Conservation (phyloP, 805 yeast species). For the Candida maris region DNA sequence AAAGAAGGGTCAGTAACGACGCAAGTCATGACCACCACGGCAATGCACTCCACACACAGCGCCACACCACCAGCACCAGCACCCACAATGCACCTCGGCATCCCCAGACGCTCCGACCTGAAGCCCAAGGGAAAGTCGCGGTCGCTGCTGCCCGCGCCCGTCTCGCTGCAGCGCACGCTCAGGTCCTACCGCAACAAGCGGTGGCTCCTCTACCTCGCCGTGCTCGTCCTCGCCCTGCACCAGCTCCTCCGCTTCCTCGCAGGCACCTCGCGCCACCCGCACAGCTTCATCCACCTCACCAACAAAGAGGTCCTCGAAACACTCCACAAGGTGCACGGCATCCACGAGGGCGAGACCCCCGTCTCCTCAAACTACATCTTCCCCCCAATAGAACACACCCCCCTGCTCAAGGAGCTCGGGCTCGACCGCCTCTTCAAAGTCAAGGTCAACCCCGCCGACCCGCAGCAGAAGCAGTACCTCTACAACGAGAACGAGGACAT, state of each 20-base stretch:
- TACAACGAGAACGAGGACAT: constrained; percentile 44
- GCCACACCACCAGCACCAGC: constrained; percentile 1
- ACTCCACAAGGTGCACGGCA: constrained; percentile 37
- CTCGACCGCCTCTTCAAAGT: constrained; percentile 48
- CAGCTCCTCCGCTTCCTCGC: constrained; percentile 33
- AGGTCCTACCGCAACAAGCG: constrained; percentile 11
- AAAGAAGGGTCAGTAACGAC: no score
- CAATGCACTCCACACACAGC: not conserved
- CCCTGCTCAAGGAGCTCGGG: constrained; percentile 54
- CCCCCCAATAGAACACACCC: constrained; percentile 75
- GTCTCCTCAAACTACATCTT: constrained; percentile 55
- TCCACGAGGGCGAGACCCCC: constrained; percentile 41
- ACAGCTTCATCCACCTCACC: constrained; percentile 22
- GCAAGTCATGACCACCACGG: no score
- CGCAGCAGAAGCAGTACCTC: constrained; percentile 33
- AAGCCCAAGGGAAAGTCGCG: constrained; percentile 19
- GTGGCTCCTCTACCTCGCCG: constrained; percentile 5
- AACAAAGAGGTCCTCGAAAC: constrained; percentile 21
- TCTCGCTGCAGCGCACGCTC: constrained; percentile 14
- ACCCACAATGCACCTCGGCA: constrained; percentile 23
- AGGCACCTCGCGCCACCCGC: constrained; percentile 5
- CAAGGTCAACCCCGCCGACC: constrained; percentile 40
- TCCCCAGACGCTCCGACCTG: constrained; percentile 24
- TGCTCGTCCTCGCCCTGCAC: constrained; percentile 8
- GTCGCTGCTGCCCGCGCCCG: constrained; percentile 19